A percentile compares a stretch with the other conserved stretches of the same genome.
These are phyloP conservation scores for Suzukiozyma palmioleophila DNA, from an alignment of 1,139 yeast genomes.

Conservation along the genomic window DNA sequence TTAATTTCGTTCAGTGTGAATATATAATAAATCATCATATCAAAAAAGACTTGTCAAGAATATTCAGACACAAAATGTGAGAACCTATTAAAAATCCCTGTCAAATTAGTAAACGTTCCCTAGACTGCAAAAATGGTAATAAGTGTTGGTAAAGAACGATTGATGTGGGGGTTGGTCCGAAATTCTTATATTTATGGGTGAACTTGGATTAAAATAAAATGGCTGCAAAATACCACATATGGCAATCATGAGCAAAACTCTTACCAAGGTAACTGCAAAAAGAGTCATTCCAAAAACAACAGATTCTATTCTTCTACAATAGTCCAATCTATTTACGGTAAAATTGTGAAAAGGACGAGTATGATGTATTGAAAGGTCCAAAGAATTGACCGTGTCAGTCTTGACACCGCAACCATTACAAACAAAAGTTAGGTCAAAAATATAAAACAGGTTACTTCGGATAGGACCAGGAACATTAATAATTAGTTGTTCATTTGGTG, in stretches of 20 bases:
- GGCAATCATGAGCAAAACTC: conserved; percentile 32
- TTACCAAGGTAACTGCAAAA: conserved; percentile 33
- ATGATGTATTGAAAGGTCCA: conserved; percentile 21
- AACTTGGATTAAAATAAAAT: conserved; percentile 5
- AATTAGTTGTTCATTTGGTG: conserved; percentile 17
- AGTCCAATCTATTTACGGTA: conserved; percentile 31
- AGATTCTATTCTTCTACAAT: conserved; percentile 44
- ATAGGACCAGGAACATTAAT: conserved; percentile 20
- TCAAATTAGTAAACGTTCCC: conserved; percentile 42
- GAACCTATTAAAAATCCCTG: neutral
- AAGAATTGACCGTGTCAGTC: conserved; percentile 12
- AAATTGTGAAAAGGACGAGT: conserved; percentile 18
- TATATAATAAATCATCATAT: conserved; percentile 49
- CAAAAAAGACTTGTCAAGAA: conserved; percentile 1
- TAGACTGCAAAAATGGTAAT: conserved; percentile 45
- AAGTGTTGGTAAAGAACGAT: conserved; percentile 44
- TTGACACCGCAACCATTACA: conserved; percentile 28
- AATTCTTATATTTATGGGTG: conserved; percentile 13
- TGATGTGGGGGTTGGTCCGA: conserved; percentile 28
- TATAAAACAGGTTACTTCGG: conserved; percentile 23
- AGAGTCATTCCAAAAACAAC: conserved; percentile 40
- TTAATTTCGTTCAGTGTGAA: conserved; percentile 61
- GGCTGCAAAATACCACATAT: conserved; percentile 16
- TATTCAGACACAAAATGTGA: conserved; percentile 1
- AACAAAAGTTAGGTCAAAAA: conserved; percentile 21